Conservation (phyloP, 2,329 filamentous ascomycete genomes). For the Nectriaceae sp. region DNA sequence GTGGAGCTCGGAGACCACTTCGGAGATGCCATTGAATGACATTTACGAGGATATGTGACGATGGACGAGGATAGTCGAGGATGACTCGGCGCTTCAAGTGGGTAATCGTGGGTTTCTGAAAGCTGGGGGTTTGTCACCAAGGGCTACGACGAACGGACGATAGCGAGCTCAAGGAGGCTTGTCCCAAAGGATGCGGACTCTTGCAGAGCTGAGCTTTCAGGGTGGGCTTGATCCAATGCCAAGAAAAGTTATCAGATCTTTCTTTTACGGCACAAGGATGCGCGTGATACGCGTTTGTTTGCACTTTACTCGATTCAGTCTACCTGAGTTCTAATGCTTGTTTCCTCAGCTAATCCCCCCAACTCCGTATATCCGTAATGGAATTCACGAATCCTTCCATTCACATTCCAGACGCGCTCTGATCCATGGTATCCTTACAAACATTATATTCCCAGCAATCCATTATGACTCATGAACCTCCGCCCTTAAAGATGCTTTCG, state of each 20-base stretch:
- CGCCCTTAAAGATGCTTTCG: slow-evolving; percentile 9
- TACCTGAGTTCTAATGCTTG: not conserved
- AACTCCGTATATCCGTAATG: not conserved
- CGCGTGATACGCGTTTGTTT: not conserved
- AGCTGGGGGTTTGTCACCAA: not conserved
- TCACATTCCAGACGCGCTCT: slow-evolving; percentile 17
- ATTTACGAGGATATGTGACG: not conserved
- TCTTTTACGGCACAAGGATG: not conserved
- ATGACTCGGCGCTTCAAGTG: too few species aligned
- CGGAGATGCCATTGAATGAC: slow-evolving; percentile 10
- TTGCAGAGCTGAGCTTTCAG: slow-evolving; percentile 14
- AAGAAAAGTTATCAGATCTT: slow-evolving; percentile 31
- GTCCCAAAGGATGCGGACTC: not conserved
- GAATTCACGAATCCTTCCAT: not conserved
- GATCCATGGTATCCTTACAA: slow-evolving; percentile 9
- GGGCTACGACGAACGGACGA: not conserved
- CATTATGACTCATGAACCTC: slow-evolving; percentile 21
- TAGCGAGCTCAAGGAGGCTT: too few species aligned
- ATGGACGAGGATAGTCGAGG: slow-evolving; percentile 1
- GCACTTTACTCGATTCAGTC: not conserved
- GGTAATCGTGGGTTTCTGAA: not conserved
- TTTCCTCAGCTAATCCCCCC: not conserved
- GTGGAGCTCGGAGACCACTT: slow-evolving; percentile 24
- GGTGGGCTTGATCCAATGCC: slow-evolving; percentile 22
- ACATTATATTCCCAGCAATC: slow-evolving; percentile 1